These are phyloP conservation scores for Paramecium bursaria DNA, from an alignment of 73 alveolate genomes.

Conservation along the genomic window DNA sequence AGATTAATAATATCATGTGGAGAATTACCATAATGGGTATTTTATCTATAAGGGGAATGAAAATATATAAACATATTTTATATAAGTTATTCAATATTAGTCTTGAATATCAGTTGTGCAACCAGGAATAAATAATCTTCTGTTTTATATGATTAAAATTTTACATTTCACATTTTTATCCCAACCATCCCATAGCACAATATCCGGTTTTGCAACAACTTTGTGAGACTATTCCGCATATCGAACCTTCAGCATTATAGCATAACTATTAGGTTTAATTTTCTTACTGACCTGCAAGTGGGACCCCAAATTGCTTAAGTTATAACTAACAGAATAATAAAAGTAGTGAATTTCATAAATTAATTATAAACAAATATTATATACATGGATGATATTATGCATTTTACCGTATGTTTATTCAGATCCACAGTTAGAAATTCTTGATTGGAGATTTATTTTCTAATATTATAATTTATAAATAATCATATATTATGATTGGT, in stretches of 20 bases:
- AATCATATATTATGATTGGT: too few relatives aligned
- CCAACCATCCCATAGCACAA: not conserved
- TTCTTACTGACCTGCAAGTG: conserved; percentile 1
- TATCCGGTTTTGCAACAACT: conserved; percentile 13
- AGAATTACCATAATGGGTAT: conserved; percentile 71
- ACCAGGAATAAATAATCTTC: conserved; percentile 43
- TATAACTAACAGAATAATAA: not conserved
- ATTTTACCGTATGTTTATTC: too few relatives aligned
- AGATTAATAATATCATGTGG: conserved; percentile 67
- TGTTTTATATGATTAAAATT: not conserved
- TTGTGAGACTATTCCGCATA: not conserved
- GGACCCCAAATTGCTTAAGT: conserved; percentile 2
- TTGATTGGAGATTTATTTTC: too few relatives aligned
- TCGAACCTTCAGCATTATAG: not conserved
- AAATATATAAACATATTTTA: not conserved
- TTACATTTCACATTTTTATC: conserved; percentile 22
- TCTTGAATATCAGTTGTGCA: conserved; percentile 54
- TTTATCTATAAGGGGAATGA: conserved; percentile 67
- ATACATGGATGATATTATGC: too few relatives aligned
- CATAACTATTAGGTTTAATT: not conserved
- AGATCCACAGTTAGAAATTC: too few relatives aligned
- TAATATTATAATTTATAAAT: too few relatives aligned
- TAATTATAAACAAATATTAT: too few relatives aligned
- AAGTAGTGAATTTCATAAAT: too few relatives aligned
- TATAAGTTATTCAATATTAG: too few relatives aligned